These are phyloP conservation scores for Pichia sporocuriosa DNA, from an alignment of 805 yeast species.

Conservation along the genomic window DNA sequence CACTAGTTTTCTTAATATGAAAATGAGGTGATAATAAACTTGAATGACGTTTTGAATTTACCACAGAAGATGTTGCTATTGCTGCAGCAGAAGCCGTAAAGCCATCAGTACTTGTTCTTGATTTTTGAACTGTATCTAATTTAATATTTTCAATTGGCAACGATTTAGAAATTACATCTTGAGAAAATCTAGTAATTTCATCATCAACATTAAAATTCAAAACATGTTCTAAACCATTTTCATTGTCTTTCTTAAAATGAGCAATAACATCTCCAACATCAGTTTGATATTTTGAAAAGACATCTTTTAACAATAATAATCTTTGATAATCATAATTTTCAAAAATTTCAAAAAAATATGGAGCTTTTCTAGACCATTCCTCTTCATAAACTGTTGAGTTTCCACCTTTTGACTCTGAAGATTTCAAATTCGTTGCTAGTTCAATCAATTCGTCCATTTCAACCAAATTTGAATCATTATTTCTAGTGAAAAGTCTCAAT, in stretches of 20 bases:
- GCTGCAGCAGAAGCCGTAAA: slow-evolving; percentile 18
- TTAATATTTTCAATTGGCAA: slow-evolving; percentile 25
- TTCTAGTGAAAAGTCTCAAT: slow-evolving; percentile 44
- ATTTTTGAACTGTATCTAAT: slow-evolving; percentile 6
- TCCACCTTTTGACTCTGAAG: slow-evolving; percentile 6
- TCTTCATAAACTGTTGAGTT: slow-evolving; percentile 39
- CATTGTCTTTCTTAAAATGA: slow-evolving; percentile 43
- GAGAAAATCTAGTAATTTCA: slow-evolving; percentile 53
- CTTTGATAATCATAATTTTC: slow-evolving; percentile 65
- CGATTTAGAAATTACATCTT: slow-evolving; percentile 25
- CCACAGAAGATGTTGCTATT: not conserved
- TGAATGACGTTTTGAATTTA: slow-evolving; percentile 9
- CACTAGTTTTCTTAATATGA: slow-evolving; percentile 10
- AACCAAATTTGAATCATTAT: slow-evolving; percentile 40
- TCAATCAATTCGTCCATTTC: slow-evolving; percentile 32
- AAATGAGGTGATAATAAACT: slow-evolving; percentile 10
- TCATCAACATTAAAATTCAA: slow-evolving; percentile 55
- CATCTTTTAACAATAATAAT: slow-evolving; percentile 54
- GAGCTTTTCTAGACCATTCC: slow-evolving; percentile 75
- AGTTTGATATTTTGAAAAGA: slow-evolving; percentile 59
- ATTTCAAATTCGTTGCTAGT: slow-evolving; percentile 21
- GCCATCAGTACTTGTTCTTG: slow-evolving; percentile 14
- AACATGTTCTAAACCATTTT: slow-evolving; percentile 57
- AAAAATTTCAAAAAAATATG: slow-evolving; percentile 66
- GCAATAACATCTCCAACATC: slow-evolving; percentile 48